Evolutionary conservation across 164 flowering plant genomes (phyloP).

Genomic region (Dillenia turbinata): DNA sequence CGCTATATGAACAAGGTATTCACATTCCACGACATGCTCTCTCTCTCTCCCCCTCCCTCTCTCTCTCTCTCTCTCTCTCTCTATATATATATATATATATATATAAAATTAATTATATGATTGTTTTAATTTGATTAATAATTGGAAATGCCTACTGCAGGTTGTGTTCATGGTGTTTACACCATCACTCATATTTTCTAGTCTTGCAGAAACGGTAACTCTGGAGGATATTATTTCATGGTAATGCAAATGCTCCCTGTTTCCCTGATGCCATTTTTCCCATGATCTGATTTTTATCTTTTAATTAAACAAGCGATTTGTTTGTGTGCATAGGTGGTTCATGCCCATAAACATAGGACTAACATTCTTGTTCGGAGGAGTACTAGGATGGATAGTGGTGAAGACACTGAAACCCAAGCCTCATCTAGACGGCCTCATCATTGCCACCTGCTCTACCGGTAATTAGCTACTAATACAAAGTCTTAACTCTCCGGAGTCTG

Average conservation of each 20-base stretch:
- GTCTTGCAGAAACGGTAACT: constrained; percentile 74
- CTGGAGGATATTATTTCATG: constrained; percentile 82
- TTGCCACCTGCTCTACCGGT: constrained; percentile 87
- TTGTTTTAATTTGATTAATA: background rate
- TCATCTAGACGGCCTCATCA: constrained; percentile 64
- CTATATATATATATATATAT: too few relatives aligned
- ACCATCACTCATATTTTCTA: constrained; percentile 76
- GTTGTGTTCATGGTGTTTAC: constrained; percentile 78
- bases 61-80: too few relatives aligned
- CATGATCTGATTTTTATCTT: background rate
- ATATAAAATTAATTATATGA: background rate
- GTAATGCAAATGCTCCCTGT: constrained; percentile 23
- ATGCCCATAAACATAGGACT: constrained; percentile 88
- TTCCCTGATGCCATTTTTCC: background rate
- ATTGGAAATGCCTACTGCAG: constrained; percentile 38
- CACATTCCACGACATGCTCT: background rate
- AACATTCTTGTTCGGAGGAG: constrained; percentile 67
- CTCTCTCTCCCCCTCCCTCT: too few relatives aligned
- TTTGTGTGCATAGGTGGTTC: constrained; percentile 68
- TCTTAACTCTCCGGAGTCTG: too few relatives aligned
- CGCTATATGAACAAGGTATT: constrained; percentile 69
- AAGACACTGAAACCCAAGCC: constrained; percentile 68
- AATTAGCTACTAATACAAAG: background rate
- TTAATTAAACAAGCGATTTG: background rate
- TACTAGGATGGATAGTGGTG: constrained; percentile 78